phyloP scores from a whole-genome alignment of 306 rosid species.

The Alnus glutinosa region DNA sequence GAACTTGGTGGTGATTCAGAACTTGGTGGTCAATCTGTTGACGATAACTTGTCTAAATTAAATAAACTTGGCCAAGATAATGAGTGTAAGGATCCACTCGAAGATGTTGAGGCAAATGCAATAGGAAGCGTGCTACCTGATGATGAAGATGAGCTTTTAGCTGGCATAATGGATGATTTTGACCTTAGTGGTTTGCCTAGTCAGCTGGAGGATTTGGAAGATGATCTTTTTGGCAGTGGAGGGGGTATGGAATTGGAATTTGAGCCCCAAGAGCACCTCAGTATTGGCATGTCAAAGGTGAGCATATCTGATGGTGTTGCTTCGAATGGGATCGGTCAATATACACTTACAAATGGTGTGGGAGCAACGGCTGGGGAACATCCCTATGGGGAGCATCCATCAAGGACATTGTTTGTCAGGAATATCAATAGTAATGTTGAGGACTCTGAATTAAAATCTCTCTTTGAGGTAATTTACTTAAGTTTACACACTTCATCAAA shows the following conservation, averaged over 20 bases:
- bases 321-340: conserved; percentile 59
- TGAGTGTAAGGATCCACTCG: conserved; percentile 52
- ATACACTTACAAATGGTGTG: conserved; percentile 67
- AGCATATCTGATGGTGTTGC: conserved; percentile 54
- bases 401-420: conserved; percentile 89
- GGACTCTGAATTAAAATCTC: conserved; percentile 64
- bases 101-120: conserved; percentile 47
- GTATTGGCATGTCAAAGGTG: conserved; percentile 59
- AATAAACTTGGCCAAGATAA: conserved; percentile 43
- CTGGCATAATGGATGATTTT: conserved; percentile 83
- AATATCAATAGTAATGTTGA: conserved; percentile 90
- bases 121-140: conserved; percentile 74
- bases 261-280: conserved; percentile 63
- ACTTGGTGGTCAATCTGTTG: conserved; percentile 44
- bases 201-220: conserved; percentile 86
- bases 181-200: conserved; percentile 82
- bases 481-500: conserved; percentile 11
- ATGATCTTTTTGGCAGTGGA: conserved; percentile 82
- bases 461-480: conserved; percentile 54
- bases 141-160: conserved; percentile 84
- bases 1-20: conserved; percentile 47
- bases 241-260: conserved; percentile 91
- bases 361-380: conserved; percentile 95
- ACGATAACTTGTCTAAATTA: conserved; percentile 47
- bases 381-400: conserved; percentile 96